Conservation (phyloP, 2,329 filamentous ascomycete genomes). For the Aspergillus glaucus region DNA sequence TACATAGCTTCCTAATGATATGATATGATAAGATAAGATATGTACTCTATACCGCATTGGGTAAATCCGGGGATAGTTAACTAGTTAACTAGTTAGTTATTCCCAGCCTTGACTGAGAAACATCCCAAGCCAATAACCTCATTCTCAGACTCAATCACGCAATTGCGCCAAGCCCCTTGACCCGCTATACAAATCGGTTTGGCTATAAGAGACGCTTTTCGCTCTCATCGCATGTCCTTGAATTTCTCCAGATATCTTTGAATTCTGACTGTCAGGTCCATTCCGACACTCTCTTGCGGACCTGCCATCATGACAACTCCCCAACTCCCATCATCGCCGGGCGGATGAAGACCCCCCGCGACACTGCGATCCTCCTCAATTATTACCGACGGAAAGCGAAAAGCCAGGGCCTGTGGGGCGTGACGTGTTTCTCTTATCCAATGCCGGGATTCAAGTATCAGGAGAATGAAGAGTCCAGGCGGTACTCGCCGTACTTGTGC, state of each 20-base stretch:
- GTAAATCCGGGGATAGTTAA: background rate
- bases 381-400: conserved; percentile 19
- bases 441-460: background rate
- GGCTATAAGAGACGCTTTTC: conserved; percentile 23
- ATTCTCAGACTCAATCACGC: conserved; percentile 13
- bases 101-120: background rate
- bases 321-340: background rate
- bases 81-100: background rate
- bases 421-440: conserved; percentile 8
- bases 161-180: conserved; percentile 27
- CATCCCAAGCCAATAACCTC: conserved; percentile 1
- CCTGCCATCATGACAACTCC: background rate
- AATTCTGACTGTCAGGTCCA: no score
- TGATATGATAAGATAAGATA: no score
- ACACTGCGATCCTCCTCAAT: background rate
- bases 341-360: background rate
- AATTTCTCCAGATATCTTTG: background rate
- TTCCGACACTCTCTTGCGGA: no score
- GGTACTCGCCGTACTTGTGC: no score
- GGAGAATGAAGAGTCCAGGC: background rate
- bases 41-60: no score
- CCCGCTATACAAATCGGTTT: conserved; percentile 8
- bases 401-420: conserved; percentile 15
- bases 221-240: conserved; percentile 10
- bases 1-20: background rate